phyloP scores from a whole-genome alignment of 202 grass and related monocot genomes.

The Eragrostis tef region DNA sequence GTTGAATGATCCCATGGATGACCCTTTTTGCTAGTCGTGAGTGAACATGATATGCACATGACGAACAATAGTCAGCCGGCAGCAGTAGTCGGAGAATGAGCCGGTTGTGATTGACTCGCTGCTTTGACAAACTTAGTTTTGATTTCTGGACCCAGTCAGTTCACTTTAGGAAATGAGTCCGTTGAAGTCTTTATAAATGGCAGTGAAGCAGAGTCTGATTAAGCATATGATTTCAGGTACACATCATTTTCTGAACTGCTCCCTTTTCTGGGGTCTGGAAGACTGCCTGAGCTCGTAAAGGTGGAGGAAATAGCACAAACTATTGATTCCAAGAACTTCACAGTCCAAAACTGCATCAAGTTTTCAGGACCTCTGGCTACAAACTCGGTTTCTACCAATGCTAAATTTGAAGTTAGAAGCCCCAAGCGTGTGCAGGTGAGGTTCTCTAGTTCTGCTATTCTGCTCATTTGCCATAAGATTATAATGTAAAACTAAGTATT shows the following conservation, averaged over 20 bases:
- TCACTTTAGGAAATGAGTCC: background rate
- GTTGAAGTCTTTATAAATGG: background rate
- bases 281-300: slow-evolving; percentile 77
- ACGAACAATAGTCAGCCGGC: background rate
- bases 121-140: background rate
- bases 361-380: slow-evolving; percentile 84
- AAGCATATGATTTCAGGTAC: slow-evolving; percentile 58
- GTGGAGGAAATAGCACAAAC: slow-evolving; percentile 94
- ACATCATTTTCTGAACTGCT: slow-evolving; percentile 86
- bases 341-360: slow-evolving; percentile 89
- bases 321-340: slow-evolving; percentile 84
- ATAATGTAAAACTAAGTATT: too few species aligned
- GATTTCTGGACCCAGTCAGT: background rate
- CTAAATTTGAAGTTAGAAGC: slow-evolving; percentile 95
- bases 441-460: background rate
- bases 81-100: too few species aligned
- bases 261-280: slow-evolving; percentile 64
- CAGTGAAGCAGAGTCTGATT: slow-evolving; percentile 40
- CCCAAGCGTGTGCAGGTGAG: slow-evolving; percentile 93
- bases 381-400: slow-evolving; percentile 76
- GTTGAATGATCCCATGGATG: too few species aligned
- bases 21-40: too few species aligned
- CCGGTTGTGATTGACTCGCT: background rate
- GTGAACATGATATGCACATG: too few species aligned
- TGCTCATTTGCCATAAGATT: too few species aligned